phyloP scores from a whole-genome alignment of 345 rosid genomes.

The Iberis pinnata region DNA sequence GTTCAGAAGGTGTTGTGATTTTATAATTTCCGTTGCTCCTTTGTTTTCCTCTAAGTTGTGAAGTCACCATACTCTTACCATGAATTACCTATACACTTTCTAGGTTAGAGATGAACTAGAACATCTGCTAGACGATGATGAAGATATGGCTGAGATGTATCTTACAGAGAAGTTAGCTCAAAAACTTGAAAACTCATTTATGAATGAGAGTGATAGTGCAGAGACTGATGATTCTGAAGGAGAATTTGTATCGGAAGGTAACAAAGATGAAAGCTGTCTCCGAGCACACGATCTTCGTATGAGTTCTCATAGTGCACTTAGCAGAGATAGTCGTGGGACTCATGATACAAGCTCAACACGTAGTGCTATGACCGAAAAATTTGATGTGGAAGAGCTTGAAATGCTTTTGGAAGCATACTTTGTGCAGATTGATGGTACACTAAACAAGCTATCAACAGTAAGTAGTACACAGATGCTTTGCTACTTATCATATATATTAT shows the following conservation, averaged over 20 bases:
- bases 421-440: conserved; percentile 82
- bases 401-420: conserved; percentile 98
- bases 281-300: conserved; percentile 42
- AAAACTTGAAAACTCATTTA: conserved; percentile 59
- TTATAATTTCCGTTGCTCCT: background rate
- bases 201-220: conserved; percentile 45
- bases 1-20: conserved; percentile 56
- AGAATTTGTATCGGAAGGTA: conserved; percentile 38
- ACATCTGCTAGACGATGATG: conserved; percentile 89
- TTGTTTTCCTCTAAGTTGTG: conserved; percentile 6
- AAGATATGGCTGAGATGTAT: conserved; percentile 98
- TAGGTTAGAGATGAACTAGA: conserved; percentile 93
- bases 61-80: background rate
- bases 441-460: conserved; percentile 92
- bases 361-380: conserved; percentile 60
- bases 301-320: conserved; percentile 35
- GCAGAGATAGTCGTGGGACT: conserved; percentile 58
- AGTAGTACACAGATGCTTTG: conserved; percentile 1
- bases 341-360: conserved; percentile 52
- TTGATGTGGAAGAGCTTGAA: conserved; percentile 87
- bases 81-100: background rate
- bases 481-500: too few relatives aligned
- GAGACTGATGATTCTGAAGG: conserved; percentile 44
- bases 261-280: conserved; percentile 39
- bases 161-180: conserved; percentile 68